Conservation (phyloP, 2,329 filamentous ascomycete species). For the Colletotrichum liaoningense region DNA sequence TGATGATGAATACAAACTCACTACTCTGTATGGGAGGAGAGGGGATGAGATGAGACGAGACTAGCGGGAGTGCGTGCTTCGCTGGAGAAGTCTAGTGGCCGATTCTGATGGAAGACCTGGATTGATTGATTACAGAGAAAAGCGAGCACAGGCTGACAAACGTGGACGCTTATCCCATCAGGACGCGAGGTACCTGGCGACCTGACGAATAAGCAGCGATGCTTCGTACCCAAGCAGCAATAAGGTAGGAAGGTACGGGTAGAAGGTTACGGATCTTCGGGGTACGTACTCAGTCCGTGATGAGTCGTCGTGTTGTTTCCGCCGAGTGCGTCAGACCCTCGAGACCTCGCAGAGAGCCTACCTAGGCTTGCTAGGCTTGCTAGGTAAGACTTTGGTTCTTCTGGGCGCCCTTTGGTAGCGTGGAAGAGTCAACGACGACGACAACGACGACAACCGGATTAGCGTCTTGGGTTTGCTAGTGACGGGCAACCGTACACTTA, state of each 20-base stretch:
- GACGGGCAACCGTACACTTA: neutral
- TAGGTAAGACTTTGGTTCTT: neutral
- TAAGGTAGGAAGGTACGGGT: neutral
- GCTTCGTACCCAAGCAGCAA: no score
- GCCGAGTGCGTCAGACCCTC: conserved; percentile 31
- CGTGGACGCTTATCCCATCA: conserved; percentile 14
- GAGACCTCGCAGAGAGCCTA: no score
- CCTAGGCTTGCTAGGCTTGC: no score
- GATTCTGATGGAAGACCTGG: conserved; percentile 7
- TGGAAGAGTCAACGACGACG: no score
- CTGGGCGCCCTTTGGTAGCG: neutral
- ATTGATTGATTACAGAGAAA: conserved; percentile 24
- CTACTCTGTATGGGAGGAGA: no score
- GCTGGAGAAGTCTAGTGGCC: conserved; percentile 14
- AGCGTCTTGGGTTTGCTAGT: neutral
- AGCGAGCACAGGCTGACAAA: conserved; percentile 29
- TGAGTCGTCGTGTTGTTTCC: neutral
- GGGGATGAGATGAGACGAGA: neutral
- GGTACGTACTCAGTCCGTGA: conserved; percentile 14
- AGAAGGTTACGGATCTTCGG: neutral
- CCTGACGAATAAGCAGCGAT: neutral
- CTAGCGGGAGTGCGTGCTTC: neutral
- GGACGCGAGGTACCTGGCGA: neutral
- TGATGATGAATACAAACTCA: neutral
- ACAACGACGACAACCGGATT: neutral